These are phyloP conservation scores for Solanum hybrid DNA, from an alignment of 305 asterid species.

Conservation along the genomic window DNA sequence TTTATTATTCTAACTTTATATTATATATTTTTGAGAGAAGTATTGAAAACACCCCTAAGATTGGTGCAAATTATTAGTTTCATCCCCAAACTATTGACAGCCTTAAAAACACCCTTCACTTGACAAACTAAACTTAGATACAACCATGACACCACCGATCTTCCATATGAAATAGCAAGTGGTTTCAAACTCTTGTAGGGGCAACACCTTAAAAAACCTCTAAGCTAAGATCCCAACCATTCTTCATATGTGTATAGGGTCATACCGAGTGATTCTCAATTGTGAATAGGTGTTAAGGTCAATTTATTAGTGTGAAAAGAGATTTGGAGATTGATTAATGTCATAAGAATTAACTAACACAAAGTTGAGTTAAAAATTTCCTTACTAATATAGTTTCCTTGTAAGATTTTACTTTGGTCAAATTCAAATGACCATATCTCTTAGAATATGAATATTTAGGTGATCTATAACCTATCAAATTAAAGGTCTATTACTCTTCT, in stretches of 20 bases:
- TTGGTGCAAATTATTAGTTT: background rate
- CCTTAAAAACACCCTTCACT: background rate
- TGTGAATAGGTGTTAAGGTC: background rate
- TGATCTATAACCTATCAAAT: too few species aligned
- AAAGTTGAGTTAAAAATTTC: background rate
- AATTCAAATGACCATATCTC: background rate
- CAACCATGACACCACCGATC: background rate
- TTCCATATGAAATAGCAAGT: background rate
- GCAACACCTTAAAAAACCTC: background rate
- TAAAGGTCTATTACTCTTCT: too few species aligned
- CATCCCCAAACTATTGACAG: background rate
- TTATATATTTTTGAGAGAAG: background rate
- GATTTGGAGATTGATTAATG: background rate
- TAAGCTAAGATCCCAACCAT: background rate
- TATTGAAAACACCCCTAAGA: background rate
- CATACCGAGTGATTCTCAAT: background rate
- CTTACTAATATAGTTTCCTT: background rate
- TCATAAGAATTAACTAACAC: background rate
- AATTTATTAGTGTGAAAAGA: background rate
- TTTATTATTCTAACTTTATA: background rate
- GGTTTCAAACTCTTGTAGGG: background rate
- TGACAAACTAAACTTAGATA: background rate
- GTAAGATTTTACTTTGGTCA: background rate
- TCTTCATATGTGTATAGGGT: background rate
- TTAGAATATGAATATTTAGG: too few species aligned